These are phyloP conservation scores for Phytophthora vignae DNA, from an alignment of 352 stramenopile genomes.

Conservation along the genomic window DNA sequence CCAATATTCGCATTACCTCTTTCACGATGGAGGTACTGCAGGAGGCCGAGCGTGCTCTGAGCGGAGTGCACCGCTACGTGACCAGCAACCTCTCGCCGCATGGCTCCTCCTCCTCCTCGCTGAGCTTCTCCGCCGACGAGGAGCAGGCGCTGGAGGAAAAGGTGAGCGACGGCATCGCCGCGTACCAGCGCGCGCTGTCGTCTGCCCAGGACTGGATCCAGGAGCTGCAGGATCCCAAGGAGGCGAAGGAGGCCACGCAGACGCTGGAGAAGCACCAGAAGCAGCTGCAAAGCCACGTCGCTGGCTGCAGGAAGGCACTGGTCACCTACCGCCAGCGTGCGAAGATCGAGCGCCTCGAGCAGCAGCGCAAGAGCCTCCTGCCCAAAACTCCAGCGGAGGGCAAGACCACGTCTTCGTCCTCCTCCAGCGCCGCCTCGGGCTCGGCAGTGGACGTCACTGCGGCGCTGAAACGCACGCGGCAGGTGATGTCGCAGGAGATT, in stretches of 20 bases:
- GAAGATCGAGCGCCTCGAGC: constrained; percentile 65
- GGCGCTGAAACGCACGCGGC: constrained; percentile 67
- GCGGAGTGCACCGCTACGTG: constrained; percentile 53
- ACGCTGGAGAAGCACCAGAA: constrained; percentile 41
- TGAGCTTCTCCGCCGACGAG: constrained; percentile 64
- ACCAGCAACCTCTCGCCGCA: constrained; percentile 41
- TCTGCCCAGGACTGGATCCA: constrained; percentile 53
- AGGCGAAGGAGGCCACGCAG: constrained; percentile 32
- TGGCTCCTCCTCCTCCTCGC: not conserved
- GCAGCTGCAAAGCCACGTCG: constrained; percentile 46
- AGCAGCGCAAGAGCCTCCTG: constrained; percentile 58
- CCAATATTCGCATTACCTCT: too few species aligned
- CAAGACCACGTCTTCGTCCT: constrained; percentile 5
- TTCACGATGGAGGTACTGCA: constrained; percentile 50
- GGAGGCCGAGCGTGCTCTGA: constrained; percentile 55
- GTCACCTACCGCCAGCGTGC: constrained; percentile 70
- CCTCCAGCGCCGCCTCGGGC: constrained; percentile 12
- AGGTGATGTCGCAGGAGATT: constrained; percentile 80
- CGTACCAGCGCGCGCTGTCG: constrained; percentile 45
- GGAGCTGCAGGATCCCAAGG: constrained; percentile 47
- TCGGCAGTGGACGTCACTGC: constrained; percentile 70
- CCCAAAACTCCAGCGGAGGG: constrained; percentile 25
- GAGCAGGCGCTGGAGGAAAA: constrained; percentile 70
- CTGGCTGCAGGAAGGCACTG: constrained; percentile 63
- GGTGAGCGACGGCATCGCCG: constrained; percentile 53